Percentiles rank a stretch among this genome's conserved stretches.
Evolutionary conservation across 2,329 filamentous ascomycete species (phyloP).

Genomic region (Talaromyces sp.): DNA sequence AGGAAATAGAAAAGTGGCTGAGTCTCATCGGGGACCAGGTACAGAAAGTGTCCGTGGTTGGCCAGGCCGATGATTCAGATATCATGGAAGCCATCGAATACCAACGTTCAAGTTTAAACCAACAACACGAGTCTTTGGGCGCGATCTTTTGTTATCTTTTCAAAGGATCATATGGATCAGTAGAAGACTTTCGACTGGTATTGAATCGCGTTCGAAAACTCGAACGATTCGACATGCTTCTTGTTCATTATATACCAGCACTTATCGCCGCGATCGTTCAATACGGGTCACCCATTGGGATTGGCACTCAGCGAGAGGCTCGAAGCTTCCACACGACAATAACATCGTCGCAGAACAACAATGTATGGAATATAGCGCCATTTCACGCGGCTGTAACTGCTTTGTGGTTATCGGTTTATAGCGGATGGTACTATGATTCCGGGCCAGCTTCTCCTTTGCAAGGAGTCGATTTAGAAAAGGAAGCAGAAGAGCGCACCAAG

Average conservation of each 20-base stretch:
- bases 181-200: conserved; percentile 68
- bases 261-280: conserved; percentile 70
- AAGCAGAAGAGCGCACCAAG: conserved; percentile 65
- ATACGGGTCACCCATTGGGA: conserved; percentile 72
- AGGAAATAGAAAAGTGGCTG: conserved; percentile 69
- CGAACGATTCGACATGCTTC: conserved; percentile 68
- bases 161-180: conserved; percentile 64
- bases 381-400: conserved; percentile 72
- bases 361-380: conserved; percentile 65
- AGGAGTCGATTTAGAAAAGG: conserved; percentile 58
- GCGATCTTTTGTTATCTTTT: conserved; percentile 75
- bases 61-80: conserved; percentile 58
- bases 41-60: conserved; percentile 68
- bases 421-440: conserved; percentile 77
- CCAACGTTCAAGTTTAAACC: conserved; percentile 70
- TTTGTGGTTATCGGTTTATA: conserved; percentile 92
- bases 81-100: conserved; percentile 73
- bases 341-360: conserved; percentile 59
- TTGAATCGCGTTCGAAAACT: conserved; percentile 61
- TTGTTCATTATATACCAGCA: conserved; percentile 76
- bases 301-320: conserved; percentile 61
- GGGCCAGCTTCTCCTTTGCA: conserved; percentile 54
- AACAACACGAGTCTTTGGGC: conserved; percentile 83
- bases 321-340: conserved; percentile 65
- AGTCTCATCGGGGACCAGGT: conserved; percentile 69